phyloP scores from a whole-genome alignment of 2,329 filamentous ascomycete genomes.

The Aspergillus sojae region DNA sequence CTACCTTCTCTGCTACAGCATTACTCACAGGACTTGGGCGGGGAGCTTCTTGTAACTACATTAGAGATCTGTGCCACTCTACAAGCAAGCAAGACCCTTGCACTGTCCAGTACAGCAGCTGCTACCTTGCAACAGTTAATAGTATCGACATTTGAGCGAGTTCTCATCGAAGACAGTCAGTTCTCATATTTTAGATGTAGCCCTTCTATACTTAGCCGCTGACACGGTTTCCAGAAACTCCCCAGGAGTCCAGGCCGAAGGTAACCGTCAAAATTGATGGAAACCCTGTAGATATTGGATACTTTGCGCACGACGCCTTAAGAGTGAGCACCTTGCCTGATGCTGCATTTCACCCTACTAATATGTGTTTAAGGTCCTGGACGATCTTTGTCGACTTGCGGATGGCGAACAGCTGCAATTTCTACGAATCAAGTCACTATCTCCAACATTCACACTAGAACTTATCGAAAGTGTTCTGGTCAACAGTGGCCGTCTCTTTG shows the following conservation, averaged over 20 bases:
- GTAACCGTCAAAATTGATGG: constrained; percentile 70
- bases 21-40: constrained; percentile 78
- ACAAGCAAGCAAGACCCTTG: constrained; percentile 87
- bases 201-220: constrained; percentile 6
- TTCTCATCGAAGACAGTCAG: constrained; percentile 77
- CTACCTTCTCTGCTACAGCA: constrained; percentile 88
- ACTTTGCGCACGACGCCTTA: constrained; percentile 83
- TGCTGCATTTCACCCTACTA: constrained; percentile 2
- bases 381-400: constrained; percentile 84
- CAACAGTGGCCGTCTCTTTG: constrained; percentile 81
- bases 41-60: constrained; percentile 76
- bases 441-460: constrained; percentile 83
- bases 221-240: constrained; percentile 22
- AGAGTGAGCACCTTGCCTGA: constrained; percentile 52
- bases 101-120: constrained; percentile 92
- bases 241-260: constrained; percentile 56
- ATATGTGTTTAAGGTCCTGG: constrained; percentile 64
- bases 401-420: constrained; percentile 83
- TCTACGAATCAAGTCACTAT: constrained; percentile 74
- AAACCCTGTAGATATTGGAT: constrained; percentile 66
- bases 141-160: constrained; percentile 90
- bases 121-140: constrained; percentile 96
- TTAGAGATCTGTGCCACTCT: constrained; percentile 90
- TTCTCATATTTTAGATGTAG: constrained; percentile 18
- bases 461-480: constrained; percentile 87